A percentile compares a stretch with the other conserved stretches of the same genome.
phyloP scores from a whole-genome alignment of 805 yeast genomes.

The Osmozyma mogii region DNA sequence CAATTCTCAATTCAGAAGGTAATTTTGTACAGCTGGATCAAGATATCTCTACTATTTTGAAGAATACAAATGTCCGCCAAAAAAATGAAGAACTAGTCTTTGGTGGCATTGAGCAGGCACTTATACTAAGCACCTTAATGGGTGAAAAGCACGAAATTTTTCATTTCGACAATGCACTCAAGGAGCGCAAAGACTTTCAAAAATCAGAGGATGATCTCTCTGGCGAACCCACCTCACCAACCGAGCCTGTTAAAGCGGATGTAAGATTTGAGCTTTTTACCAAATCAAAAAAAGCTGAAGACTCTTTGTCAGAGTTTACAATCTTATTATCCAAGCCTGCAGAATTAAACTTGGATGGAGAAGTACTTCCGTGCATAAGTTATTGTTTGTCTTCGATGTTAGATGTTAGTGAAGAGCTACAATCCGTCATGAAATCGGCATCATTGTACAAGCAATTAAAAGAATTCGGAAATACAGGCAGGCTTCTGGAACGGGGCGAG shows the following conservation, averaged over 20 bases:
- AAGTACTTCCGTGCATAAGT: too few relatives aligned
- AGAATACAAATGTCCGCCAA: constrained; percentile 33
- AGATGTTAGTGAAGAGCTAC: constrained; percentile 3
- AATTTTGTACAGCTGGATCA: constrained; percentile 27
- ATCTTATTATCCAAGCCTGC: constrained; percentile 39
- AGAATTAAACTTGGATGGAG: constrained; percentile 12
- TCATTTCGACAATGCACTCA: constrained; percentile 12
- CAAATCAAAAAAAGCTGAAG: constrained; percentile 11
- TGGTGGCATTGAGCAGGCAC: constrained; percentile 41
- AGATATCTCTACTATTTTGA: constrained; percentile 17
- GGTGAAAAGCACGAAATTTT: constrained; percentile 18
- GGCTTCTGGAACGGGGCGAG: too few relatives aligned
- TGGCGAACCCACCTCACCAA: not conserved
- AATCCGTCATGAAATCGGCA: too few relatives aligned
- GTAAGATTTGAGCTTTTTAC: constrained; percentile 45
- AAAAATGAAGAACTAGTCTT: constrained; percentile 33
- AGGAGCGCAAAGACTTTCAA: not conserved
- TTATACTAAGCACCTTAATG: constrained; percentile 12
- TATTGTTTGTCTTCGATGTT: too few relatives aligned
- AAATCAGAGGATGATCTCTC: constrained; percentile 1
- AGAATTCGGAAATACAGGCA: too few relatives aligned
- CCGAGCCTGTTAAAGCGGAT: constrained; percentile 33
- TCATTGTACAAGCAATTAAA: too few relatives aligned
- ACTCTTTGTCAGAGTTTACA: constrained; percentile 24
- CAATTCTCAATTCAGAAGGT: constrained; percentile 38